Evolutionary conservation across 768 basidiomycete species (phyloP).

Genomic region (Termitomyces heimii): DNA sequence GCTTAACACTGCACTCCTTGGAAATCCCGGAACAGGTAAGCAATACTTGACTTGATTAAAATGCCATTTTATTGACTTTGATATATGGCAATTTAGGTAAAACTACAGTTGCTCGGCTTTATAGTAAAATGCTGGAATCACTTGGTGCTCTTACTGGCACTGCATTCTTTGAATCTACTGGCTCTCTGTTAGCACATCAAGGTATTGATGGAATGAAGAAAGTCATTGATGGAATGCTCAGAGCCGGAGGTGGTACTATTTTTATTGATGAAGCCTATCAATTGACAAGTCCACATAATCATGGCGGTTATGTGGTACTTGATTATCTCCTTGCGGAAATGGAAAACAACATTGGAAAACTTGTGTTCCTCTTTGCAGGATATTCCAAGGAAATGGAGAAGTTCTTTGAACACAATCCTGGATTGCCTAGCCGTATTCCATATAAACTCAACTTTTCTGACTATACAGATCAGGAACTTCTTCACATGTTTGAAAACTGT

Average conservation of each 20-base stretch:
- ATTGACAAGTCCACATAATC: constrained; percentile 39
- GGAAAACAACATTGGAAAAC: constrained; percentile 59
- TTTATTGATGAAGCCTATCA: constrained; percentile 76
- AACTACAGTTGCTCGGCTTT: constrained; percentile 16
- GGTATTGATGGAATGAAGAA: not conserved
- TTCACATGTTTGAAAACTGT: not conserved
- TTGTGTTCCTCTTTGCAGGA: constrained; percentile 69
- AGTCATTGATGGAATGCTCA: not conserved
- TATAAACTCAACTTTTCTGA: constrained; percentile 53
- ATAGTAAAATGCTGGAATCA: constrained; percentile 56
- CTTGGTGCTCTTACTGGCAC: constrained; percentile 14
- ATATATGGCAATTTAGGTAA: not conserved
- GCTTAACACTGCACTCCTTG: not conserved
- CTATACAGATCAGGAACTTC: constrained; percentile 37
- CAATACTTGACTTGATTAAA: not conserved
- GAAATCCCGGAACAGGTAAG: not conserved
- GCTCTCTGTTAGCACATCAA: not conserved
- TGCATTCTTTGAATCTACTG: not conserved
- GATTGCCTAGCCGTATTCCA: constrained; percentile 63
- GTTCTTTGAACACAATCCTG: constrained; percentile 75
- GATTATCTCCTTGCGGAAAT: constrained; percentile 71
- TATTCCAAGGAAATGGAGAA: constrained; percentile 71
- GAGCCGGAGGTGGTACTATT: constrained; percentile 54
- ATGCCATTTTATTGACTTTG: not conserved
- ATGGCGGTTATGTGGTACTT: constrained; percentile 37